These are phyloP conservation scores for Paraphoma sp. DNA, from an alignment of 2,329 filamentous ascomycete species.

Conservation along the genomic window DNA sequence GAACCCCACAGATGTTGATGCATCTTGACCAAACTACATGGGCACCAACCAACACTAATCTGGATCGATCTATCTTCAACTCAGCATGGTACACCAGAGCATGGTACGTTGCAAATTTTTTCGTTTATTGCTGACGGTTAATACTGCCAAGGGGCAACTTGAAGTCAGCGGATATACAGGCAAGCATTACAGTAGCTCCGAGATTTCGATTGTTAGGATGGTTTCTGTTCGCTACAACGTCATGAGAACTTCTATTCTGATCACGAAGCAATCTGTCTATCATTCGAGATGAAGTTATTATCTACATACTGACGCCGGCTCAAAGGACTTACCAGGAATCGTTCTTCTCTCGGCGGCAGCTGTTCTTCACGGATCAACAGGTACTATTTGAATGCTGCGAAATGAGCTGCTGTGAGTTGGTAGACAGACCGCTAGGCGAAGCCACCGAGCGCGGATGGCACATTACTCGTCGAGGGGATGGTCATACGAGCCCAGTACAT, in stretches of 20 bases:
- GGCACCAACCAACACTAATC: background rate
- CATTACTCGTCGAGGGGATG: background rate
- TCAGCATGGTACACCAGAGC: too few species aligned
- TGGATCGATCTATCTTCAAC: background rate
- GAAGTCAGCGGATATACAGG: too few species aligned
- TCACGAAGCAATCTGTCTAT: background rate
- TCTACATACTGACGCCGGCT: background rate
- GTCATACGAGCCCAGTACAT: background rate
- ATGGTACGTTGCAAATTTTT: too few species aligned
- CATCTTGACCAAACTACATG: background rate
- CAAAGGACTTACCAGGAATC: constrained; percentile 2
- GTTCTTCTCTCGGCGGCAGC: constrained; percentile 1
- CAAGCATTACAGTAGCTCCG: too few species aligned
- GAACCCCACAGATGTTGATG: background rate
- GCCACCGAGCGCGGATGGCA: background rate
- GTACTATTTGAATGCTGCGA: background rate
- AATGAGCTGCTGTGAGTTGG: background rate
- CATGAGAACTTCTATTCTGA: too few species aligned
- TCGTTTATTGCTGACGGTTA: too few species aligned
- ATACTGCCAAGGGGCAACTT: too few species aligned
- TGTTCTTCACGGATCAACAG: constrained; percentile 4
- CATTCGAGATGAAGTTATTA: background rate
- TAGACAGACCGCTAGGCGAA: background rate
- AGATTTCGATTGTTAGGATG: too few species aligned
- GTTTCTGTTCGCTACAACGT: too few species aligned